Evolutionary conservation across 2,329 filamentous ascomycete species (phyloP), one percentile per base, ranked within the genome.

Genomic region (Raffaelea ambrosiae): DNA sequence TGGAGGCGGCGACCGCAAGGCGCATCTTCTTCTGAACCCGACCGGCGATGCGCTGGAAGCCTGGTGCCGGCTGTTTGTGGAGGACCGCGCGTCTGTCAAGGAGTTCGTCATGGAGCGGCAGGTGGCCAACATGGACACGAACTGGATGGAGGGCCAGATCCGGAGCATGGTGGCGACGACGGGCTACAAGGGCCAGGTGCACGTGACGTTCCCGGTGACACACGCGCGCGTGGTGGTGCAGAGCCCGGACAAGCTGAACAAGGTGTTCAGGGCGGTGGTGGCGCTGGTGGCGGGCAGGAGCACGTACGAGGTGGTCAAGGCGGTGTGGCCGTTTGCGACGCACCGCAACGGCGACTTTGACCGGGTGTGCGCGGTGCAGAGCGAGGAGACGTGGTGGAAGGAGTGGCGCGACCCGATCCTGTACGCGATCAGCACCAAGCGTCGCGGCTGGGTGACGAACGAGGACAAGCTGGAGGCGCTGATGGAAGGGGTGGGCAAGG

Each of bases 241-340:
- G 55, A 72, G 64, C 49, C 72, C 73, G 3, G 72, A 77, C 58
- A 71, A 66, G 54, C 66, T 74, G 49, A 75, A 77, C 55, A 69
- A 70, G 46, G 74, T 79, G 59, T 70, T 79, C 54, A 74, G 72
- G 13, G 71, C 66, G 21, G 65, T 80, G 22, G 67, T 71, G 2
- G 67, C 70, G 21, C 59, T 79, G 2, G 77, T 79, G 53, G 64
- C 66, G 0, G 73, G 74, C 3, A 74, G 71, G 58, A 71, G 69
- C 57, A 72, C 68, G 52, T 79, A 78, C 53, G 75, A 78, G 58
- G 72, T 77, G 3, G 66, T 76, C 43, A 74, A 76, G 57, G 66
- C 69, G 1, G 68, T 79, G 1, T 80, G 76, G 76, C 76, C 75
- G 3, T 79, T 77, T 60, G 76, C 76, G 2, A 73, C 72, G 52